Evolutionary conservation across 306 rosid genomes (phyloP), one percentile per base, ranked within the genome.

Genomic region (Lathyrus oleraceus): DNA sequence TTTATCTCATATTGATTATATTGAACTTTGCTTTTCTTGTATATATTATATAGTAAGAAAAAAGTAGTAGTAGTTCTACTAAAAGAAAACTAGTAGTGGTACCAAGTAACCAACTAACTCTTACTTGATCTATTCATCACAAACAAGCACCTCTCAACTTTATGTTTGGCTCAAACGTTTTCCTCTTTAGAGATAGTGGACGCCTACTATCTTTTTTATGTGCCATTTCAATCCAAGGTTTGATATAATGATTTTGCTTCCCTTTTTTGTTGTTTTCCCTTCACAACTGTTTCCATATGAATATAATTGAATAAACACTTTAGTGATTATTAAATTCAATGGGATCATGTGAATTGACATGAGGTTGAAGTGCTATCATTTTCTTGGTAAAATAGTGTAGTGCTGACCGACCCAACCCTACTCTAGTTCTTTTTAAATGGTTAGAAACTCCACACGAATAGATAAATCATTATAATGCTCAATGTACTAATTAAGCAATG

Each of bases 381-480:
- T 78, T 82, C 81, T 5, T 74, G 67, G 78, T 69, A 68, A 75
- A 80, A 79, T 75, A 70, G 84, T 54, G 19, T 57, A 66, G 43
- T 52, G 74, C 78, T 78, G 73, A 70, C 76, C 51, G 36, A 8
- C 73, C 83, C 72, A 73, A 65, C 75, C 25, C 82, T 69, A 47
- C 47, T 54, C 38, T 32, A 6, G 38, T 32, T 32, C 38, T 32
- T 32, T 32, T 32, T 32, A 32, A 32, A 6, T 6, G 8, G 38
- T 32, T 32, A 32, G 38, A 32, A 32, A 32, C 6, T 32, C 38
- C 8, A 32, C 38, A 32, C 38, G 38, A 32, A 32, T 32, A 32
- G 8, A 6, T 32, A 32, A 32, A 32, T 32, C 38, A 6, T 32
- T 32, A 6, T 32, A 32, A 32, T 32, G 38, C 38, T 32, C 38